Evolutionary conservation across 345 rosid genomes (phyloP), one percentile per base, ranked within the genome.

Genomic region (Euclidium syriacum): DNA sequence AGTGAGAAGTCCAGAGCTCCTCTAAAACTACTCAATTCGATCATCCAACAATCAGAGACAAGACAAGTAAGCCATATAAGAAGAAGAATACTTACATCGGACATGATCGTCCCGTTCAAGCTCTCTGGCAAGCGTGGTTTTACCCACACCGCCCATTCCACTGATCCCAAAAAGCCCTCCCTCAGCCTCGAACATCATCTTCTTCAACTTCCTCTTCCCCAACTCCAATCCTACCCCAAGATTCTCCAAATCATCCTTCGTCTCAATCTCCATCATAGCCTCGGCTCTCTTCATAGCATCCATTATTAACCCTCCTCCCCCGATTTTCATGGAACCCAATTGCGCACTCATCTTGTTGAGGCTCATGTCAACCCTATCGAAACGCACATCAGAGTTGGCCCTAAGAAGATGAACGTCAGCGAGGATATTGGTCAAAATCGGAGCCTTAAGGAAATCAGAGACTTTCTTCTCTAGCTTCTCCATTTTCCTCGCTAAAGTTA

Each of bases 61-160:
- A 7, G 15, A 44, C 10, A 22, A 22, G 39, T 22, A 1, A 7
- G 38, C 0, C 27, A 35, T 7, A 7, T 35, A 52, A 16, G 16
- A 35, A 6, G n/a, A 29, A 24, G 14, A 29, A 25, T 41, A 47
- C 83, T 72, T 73, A 87, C 95, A 47, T 68, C 47, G 58, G 26
- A 87, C 79, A 69, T 75, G 72, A 59, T 72, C 54, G 41, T 87
- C 95, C 75, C 52, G 77, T 41, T 80, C 65, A 56, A 81, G 32
- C 58, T 87, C 87, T 58, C 35, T 50, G 32, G 85, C 95, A 68
- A 87, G 57, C 49, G 95, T 84, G 4, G 95, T 84, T 48, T 87
- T 87, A 2, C 95, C 95, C 0, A 83, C 84, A 11, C 90, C 95
- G 7, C 88, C 95, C 41, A 83, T 84, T 9, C 95, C 95, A 50